These are phyloP conservation scores for Mycena galopus DNA, from an alignment of 768 basidiomycete species.

Conservation along the genomic window DNA sequence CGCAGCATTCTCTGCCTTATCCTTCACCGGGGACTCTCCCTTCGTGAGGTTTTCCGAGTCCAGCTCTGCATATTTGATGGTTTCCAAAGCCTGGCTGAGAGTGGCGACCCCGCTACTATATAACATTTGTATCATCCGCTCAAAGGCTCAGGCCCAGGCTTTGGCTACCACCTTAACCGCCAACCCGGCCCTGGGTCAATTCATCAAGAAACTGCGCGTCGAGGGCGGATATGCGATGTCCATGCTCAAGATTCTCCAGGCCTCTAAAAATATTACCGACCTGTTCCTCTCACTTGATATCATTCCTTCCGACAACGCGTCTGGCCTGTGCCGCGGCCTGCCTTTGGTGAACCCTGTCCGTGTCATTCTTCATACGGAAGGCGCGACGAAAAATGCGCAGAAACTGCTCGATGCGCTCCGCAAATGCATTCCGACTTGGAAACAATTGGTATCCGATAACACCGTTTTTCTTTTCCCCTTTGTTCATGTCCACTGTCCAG, in stretches of 20 bases:
- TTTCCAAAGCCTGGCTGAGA: constrained; percentile 30
- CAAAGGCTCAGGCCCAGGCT: constrained; percentile 23
- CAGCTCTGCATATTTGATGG: constrained; percentile 12
- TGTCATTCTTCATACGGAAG: not conserved
- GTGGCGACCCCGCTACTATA: constrained; percentile 29
- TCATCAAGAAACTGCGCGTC: constrained; percentile 27
- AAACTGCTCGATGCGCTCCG: not conserved
- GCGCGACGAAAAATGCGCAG: not conserved
- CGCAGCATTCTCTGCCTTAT: not conserved
- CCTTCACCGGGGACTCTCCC: not conserved
- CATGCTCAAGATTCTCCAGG: constrained; percentile 23
- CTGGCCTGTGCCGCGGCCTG: constrained; percentile 15
- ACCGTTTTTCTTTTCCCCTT: not conserved
- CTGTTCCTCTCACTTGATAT: not conserved
- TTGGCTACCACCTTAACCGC: not conserved
- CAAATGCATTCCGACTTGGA: constrained; percentile 12
- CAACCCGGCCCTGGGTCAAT: constrained; percentile 17
- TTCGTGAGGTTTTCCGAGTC: constrained; percentile 7
- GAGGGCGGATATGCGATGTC: constrained; percentile 14
- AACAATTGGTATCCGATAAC: not conserved
- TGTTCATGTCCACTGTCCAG: not conserved
- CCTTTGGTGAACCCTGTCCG: constrained; percentile 10
- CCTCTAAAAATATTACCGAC: constrained; percentile 8
- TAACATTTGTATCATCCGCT: constrained; percentile 8
- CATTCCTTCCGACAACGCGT: not conserved